These are phyloP conservation scores for Vicia faba DNA, from an alignment of 306 rosid species.

Conservation along the genomic window DNA sequence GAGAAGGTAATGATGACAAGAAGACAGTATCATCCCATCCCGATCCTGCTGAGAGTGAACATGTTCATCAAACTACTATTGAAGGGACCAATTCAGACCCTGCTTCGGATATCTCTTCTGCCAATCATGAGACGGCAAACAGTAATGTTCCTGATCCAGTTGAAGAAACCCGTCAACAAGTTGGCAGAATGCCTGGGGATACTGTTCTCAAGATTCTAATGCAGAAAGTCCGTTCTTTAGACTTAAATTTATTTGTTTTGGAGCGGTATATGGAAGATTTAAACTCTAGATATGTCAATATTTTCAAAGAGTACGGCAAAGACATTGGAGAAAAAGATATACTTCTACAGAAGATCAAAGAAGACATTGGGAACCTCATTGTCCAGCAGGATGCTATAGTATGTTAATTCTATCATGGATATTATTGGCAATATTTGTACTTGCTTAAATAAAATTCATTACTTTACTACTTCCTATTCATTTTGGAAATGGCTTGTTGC, in stretches of 20 bases:
- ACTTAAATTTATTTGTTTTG: constrained; percentile 73
- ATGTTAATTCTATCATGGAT: constrained; percentile 47
- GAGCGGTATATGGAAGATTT: constrained; percentile 85
- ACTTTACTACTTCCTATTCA: constrained; percentile 6
- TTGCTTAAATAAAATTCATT: constrained; percentile 7
- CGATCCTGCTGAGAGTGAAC: constrained; percentile 50
- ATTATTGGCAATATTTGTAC: constrained; percentile 4
- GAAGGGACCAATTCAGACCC: constrained; percentile 46
- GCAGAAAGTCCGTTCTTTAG: constrained; percentile 93
- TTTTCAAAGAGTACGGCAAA: constrained; percentile 68
- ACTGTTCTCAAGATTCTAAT: constrained; percentile 89
- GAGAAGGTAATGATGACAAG: constrained; percentile 57
- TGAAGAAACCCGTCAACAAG: constrained; percentile 77
- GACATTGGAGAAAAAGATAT: constrained; percentile 61
- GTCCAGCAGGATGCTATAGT: constrained; percentile 60
- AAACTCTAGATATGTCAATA: constrained; percentile 69
- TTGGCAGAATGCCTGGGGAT: constrained; percentile 96
- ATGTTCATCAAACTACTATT: constrained; percentile 35
- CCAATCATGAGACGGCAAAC: constrained; percentile 51
- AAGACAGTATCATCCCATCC: constrained; percentile 44
- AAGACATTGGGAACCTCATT: constrained; percentile 58
- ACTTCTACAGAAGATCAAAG: constrained; percentile 66
- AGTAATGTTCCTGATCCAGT: constrained; percentile 62
- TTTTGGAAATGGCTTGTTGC: constrained; percentile 34
- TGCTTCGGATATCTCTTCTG: constrained; percentile 45